phyloP scores from a whole-genome alignment of 176 grass and related monocot genomes.

The Saccharum officinarum region DNA sequence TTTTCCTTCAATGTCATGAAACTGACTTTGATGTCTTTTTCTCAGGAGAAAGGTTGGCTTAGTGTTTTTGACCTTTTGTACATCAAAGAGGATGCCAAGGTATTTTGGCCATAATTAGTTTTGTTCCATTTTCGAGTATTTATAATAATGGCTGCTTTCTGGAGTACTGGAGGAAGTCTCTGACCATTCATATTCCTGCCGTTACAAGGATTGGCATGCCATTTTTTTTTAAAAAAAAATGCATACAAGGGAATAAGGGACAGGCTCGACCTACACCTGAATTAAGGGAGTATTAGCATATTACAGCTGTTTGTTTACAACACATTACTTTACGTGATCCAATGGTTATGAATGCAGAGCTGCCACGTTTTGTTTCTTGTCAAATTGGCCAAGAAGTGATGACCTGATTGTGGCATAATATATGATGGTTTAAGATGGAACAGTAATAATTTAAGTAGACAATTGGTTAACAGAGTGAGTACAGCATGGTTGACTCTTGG shows the following conservation, averaged over 20 bases:
- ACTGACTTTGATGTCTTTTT: conserved; percentile 6
- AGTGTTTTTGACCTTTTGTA: not conserved
- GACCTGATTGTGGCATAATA: not conserved
- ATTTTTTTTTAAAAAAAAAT: not conserved
- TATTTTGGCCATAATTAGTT: not conserved
- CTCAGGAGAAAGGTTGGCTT: conserved; percentile 25
- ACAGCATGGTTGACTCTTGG: not conserved
- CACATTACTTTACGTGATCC: not conserved
- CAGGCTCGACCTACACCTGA: not conserved
- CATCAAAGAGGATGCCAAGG: conserved; percentile 2
- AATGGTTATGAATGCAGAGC: not conserved
- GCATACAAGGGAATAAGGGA: not conserved
- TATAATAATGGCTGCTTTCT: not conserved
- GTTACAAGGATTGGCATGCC: not conserved
- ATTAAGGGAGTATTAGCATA: conserved; percentile 1
- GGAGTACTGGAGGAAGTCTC: not conserved
- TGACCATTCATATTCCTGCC: not conserved
- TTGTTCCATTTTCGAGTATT: not conserved
- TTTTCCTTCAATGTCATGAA: not conserved
- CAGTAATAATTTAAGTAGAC: not conserved
- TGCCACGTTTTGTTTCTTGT: conserved; percentile 3
- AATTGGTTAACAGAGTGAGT: not conserved
- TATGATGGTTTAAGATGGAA: not conserved
- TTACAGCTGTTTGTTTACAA: conserved; percentile 1
- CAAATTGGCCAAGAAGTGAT: not conserved